phyloP scores from a whole-genome alignment of 352 stramenopile genomes.

The Phytopythium montanum region DNA sequence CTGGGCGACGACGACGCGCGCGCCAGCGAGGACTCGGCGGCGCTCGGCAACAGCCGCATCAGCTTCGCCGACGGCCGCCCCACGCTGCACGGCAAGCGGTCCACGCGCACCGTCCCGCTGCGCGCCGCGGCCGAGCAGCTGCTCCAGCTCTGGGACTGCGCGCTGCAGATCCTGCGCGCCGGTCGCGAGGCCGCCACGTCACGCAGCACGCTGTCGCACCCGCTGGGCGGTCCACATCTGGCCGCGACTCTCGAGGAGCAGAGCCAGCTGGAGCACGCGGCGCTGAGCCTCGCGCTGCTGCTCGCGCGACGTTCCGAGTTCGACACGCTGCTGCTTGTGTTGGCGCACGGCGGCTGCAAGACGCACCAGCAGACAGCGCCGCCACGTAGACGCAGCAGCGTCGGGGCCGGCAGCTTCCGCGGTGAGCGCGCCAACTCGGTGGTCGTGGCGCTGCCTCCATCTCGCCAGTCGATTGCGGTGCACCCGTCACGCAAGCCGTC shows the following conservation, averaged over 20 bases:
- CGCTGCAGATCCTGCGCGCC: constrained; percentile 42
- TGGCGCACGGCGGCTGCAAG: constrained; percentile 47
- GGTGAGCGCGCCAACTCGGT: constrained; percentile 4
- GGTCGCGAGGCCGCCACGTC: constrained; percentile 14
- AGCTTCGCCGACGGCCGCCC: constrained; percentile 20
- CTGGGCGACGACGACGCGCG: constrained; percentile 27
- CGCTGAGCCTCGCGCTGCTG: constrained; percentile 29
- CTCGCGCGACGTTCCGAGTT: constrained; percentile 53
- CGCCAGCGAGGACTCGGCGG: neutral
- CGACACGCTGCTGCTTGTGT: constrained; percentile 48
- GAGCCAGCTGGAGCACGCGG: constrained; percentile 28
- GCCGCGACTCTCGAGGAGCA: constrained; percentile 22
- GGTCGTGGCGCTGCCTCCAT: constrained; percentile 5
- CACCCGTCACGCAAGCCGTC: constrained; percentile 12
- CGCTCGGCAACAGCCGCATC: constrained; percentile 3
- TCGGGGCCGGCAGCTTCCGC: constrained; percentile 3
- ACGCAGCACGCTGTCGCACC: constrained; percentile 24
- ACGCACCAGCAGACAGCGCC: constrained; percentile 32
- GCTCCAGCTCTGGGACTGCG: constrained; percentile 55
- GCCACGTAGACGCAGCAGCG: constrained; percentile 10
- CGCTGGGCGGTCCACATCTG: constrained; percentile 13
- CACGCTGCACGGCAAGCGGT: constrained; percentile 22
- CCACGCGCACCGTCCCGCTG: constrained; percentile 27
- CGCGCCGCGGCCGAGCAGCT: constrained; percentile 36
- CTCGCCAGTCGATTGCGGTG: constrained; percentile 5